Conservation (phyloP, 176 grass and related monocot genomes). For the Zizania latifolia region DNA sequence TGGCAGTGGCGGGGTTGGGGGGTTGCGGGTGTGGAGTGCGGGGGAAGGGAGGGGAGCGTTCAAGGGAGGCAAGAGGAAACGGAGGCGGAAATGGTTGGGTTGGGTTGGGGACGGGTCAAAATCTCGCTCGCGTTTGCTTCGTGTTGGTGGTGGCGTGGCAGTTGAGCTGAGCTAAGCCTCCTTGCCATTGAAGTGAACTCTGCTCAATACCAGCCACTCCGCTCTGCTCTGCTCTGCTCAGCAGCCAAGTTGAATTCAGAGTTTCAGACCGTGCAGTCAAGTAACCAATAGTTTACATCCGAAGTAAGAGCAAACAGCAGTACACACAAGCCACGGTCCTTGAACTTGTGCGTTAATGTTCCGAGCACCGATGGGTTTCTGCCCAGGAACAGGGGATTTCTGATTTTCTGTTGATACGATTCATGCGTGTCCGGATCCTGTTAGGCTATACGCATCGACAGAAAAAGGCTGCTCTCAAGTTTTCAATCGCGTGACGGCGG, state of each 20-base stretch:
- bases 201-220: no score
- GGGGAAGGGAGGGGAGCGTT: conserved; percentile 29
- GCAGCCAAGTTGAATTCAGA: background rate
- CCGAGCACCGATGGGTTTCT: background rate
- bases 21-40: conserved; percentile 22
- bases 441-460: background rate
- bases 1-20: no score
- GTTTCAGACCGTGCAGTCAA: background rate
- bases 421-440: background rate
- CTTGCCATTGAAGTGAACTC: no score
- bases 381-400: background rate
- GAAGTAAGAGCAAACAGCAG: no score
- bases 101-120: conserved; percentile 37
- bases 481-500: conserved; percentile 9
- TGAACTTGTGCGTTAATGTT: no score
- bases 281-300: background rate
- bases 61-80: conserved; percentile 31
- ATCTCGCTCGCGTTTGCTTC: conserved; percentile 8
- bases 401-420: no score
- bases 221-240: background rate
- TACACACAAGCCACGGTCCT: no score
- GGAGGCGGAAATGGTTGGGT: no score
- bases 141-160: conserved; percentile 4
- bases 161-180: no score
- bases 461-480: conserved; percentile 17